Evolutionary conservation across 2,329 filamentous ascomycete genomes (phyloP).

Genomic region (Cercospora sojina): DNA sequence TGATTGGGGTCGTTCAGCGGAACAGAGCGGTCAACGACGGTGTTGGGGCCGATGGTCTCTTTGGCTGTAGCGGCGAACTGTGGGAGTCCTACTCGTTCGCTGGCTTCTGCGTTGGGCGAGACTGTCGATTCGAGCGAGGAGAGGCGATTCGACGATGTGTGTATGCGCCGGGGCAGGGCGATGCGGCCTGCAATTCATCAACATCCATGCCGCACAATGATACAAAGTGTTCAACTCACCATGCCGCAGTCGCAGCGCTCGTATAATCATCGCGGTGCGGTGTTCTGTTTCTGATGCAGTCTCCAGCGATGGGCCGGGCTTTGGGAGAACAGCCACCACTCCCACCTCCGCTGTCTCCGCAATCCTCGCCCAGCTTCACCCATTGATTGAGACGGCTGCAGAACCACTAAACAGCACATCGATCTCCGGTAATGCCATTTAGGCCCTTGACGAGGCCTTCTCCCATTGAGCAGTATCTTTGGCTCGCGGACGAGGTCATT

Average conservation of each 20-base stretch:
- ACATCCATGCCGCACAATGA: not conserved
- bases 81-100: conserved; percentile 11
- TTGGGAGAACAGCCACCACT: not conserved
- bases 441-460: conserved; percentile 22
- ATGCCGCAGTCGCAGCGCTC: conserved; percentile 44
- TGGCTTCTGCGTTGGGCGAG: conserved; percentile 3
- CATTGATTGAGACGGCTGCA: not conserved
- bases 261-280: conserved; percentile 43
- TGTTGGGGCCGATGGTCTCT: conserved; percentile 1
- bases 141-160: conserved; percentile 23
- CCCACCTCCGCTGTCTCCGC: conserved; percentile 2
- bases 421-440: conserved; percentile 30
- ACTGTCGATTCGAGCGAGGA: conserved; percentile 36
- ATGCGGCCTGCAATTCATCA: conserved; percentile 38
- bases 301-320: not conserved
- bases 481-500: conserved; percentile 61
- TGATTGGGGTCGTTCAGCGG: conserved; percentile 38
- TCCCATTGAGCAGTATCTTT: conserved; percentile 48
- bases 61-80: conserved; percentile 13
- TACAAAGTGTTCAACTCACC: conserved; percentile 30
- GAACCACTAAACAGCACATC: not conserved
- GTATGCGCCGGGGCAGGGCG: conserved; percentile 38
- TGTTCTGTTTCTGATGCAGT: not conserved
- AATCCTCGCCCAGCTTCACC: conserved; percentile 6
- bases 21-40: conserved; percentile 35